Conservation (phyloP, 495 filamentous ascomycete genomes). For the Talaromyces ruber region DNA sequence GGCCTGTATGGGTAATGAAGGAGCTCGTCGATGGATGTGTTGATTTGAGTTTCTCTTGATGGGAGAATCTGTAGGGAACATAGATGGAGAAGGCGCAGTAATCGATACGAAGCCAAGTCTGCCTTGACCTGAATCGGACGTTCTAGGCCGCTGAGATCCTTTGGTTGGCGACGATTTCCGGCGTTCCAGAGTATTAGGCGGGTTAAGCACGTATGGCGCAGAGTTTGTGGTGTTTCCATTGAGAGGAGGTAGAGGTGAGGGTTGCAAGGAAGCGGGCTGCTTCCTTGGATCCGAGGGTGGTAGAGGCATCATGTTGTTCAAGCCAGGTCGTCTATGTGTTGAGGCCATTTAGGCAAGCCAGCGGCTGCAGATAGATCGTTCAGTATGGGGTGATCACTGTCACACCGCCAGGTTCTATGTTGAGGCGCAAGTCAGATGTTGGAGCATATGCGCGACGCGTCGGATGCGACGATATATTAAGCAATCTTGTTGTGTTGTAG, state of each 20-base stretch:
- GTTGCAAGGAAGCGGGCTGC: slow-evolving; percentile 26
- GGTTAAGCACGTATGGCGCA: slow-evolving; percentile 45
- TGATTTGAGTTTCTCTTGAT: slow-evolving; percentile 62
- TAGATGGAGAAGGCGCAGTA: slow-evolving; percentile 55
- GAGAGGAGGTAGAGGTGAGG: slow-evolving; percentile 42
- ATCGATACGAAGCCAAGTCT: slow-evolving; percentile 52
- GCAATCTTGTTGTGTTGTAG: neutral
- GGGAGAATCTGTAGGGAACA: slow-evolving; percentile 75
- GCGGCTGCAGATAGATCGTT: slow-evolving; percentile 3
- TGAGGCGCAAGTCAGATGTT: neutral
- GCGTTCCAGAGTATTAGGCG: slow-evolving; percentile 31
- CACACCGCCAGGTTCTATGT: neutral
- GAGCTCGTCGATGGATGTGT: slow-evolving; percentile 13
- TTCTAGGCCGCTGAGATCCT: slow-evolving; percentile 33
- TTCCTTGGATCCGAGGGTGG: slow-evolving; percentile 25
- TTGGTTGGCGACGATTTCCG: slow-evolving; percentile 53
- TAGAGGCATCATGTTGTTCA: slow-evolving; percentile 6
- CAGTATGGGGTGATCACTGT: neutral
- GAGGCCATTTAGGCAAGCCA: slow-evolving; percentile 42
- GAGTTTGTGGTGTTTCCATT: slow-evolving; percentile 23
- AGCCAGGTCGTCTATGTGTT: slow-evolving; percentile 41
- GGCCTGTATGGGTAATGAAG: slow-evolving; percentile 51
- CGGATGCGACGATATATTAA: neutral
- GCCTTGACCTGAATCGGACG: slow-evolving; percentile 22
- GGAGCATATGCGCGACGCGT: neutral